Percentiles rank a stretch among this genome's conserved stretches.
Conservation (phyloP, 2,329 filamentous ascomycete genomes). For the Allantophomopsis lycopodina region DNA sequence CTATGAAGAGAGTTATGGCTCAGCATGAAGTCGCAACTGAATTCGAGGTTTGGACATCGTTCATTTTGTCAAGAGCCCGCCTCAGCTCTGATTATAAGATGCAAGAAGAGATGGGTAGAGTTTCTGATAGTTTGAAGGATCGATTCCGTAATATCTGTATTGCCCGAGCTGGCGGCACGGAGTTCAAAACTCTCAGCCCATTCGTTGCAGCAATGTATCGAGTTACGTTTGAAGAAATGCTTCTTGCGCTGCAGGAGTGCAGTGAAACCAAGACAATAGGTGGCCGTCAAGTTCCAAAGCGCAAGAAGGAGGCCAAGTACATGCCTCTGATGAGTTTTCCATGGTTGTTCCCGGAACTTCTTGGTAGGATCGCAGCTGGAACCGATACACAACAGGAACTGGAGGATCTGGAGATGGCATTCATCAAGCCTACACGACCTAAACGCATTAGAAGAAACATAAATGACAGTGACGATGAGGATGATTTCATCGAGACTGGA, state of each 20-base stretch:
- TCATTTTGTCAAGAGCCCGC: conserved; percentile 62
- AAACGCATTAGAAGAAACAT: conserved; percentile 3
- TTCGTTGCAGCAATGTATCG: conserved; percentile 83
- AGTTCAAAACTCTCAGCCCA: conserved; percentile 45
- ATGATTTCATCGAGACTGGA: conserved; percentile 14
- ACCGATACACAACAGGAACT: conserved; percentile 9
- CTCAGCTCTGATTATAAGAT: conserved; percentile 72
- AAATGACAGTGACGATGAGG: conserved; percentile 1
- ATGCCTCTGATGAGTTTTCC: conserved; percentile 89
- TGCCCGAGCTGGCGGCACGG: conserved; percentile 45
- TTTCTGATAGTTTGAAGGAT: conserved; percentile 52
- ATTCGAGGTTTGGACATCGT: conserved; percentile 84
- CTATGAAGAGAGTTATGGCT: conserved; percentile 67
- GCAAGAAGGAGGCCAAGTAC: conserved; percentile 25
- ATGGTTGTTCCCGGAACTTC: conserved; percentile 69
- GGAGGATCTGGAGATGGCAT: conserved; percentile 9
- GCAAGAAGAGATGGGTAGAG: conserved; percentile 65
- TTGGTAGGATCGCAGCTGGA: conserved; percentile 53
- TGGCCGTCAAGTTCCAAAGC: conserved; percentile 20
- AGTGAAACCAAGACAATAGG: conserved; percentile 22
- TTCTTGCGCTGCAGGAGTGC: conserved; percentile 39
- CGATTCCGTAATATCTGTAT: conserved; percentile 56
- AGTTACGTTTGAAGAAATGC: conserved; percentile 61
- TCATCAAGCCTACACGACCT: conserved; percentile 5
- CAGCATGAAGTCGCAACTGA: conserved; percentile 76